A percentile compares a stretch with the other conserved stretches of the same genome.
These are phyloP conservation scores for Sphaerostilbella broomeana DNA, from an alignment of 2,329 filamentous ascomycete species.

Conservation along the genomic window DNA sequence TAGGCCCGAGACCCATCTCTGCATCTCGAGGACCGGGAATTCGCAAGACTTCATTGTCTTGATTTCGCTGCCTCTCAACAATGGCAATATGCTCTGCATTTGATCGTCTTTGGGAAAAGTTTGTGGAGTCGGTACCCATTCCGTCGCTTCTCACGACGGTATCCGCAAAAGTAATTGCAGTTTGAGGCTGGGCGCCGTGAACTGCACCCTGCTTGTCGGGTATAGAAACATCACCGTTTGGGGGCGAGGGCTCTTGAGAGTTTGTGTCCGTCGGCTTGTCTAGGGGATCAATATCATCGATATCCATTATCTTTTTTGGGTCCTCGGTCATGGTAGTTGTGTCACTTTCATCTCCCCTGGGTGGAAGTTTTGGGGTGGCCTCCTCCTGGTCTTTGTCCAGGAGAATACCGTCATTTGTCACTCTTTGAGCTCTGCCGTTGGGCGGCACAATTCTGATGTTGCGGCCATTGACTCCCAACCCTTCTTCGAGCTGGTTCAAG, in stretches of 20 bases:
- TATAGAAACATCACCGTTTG: not conserved
- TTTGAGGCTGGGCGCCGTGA: conserved; percentile 7
- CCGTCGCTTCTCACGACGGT: conserved; percentile 56
- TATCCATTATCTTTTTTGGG: conserved; percentile 16
- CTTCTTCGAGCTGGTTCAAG: conserved; percentile 46
- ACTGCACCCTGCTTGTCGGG: not conserved
- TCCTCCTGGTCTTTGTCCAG: conserved; percentile 36
- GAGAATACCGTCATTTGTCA: conserved; percentile 56
- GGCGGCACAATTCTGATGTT: conserved; percentile 60
- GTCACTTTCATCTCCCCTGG: conserved; percentile 34
- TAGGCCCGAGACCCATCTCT: conserved; percentile 71
- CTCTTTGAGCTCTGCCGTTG: conserved; percentile 46
- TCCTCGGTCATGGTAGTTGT: conserved; percentile 26
- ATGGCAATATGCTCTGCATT: conserved; percentile 83
- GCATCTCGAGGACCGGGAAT: conserved; percentile 91
- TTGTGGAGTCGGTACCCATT: conserved; percentile 40
- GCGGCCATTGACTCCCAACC: conserved; percentile 62
- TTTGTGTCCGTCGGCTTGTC: conserved; percentile 6
- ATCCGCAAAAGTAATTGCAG: conserved; percentile 60
- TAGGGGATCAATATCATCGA: conserved; percentile 2
- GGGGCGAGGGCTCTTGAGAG: not conserved
- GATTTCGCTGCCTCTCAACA: conserved; percentile 73
- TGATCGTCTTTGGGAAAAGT: conserved; percentile 43
- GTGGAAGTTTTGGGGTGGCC: conserved; percentile 19
- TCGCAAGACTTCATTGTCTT: conserved; percentile 66